Percentiles rank a stretch among this genome's conserved stretches.
Conservation (phyloP, 306 rosid genomes). For the Gillenia trifoliata region DNA sequence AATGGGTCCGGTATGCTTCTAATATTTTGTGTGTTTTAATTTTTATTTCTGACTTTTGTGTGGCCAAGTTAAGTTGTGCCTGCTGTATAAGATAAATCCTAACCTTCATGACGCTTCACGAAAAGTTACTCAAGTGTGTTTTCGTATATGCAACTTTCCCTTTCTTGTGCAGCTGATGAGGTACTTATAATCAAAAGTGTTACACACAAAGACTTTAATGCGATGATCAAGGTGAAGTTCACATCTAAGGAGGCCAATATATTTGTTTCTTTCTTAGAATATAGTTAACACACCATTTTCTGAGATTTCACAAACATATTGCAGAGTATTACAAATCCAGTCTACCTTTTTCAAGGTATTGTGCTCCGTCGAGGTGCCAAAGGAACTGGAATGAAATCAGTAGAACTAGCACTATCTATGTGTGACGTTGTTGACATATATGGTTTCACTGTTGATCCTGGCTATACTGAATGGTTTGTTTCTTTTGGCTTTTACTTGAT, state of each 20-base stretch:
- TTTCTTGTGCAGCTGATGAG: slow-evolving; percentile 60
- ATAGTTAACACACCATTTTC: background rate
- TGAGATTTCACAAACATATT: slow-evolving; percentile 8
- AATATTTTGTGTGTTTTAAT: background rate
- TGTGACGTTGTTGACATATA: slow-evolving; percentile 92
- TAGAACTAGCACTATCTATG: slow-evolving; percentile 95
- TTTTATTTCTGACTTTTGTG: background rate
- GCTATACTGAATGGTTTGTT: slow-evolving; percentile 99
- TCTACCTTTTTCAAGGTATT: slow-evolving; percentile 97
- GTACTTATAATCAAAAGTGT: slow-evolving; percentile 90
- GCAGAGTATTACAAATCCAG: slow-evolving; percentile 92
- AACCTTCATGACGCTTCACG: background rate
- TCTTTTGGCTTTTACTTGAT: slow-evolving; percentile 18
- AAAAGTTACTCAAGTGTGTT: background rate
- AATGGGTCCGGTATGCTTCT: slow-evolving; percentile 88
- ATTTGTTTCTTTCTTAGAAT: background rate
- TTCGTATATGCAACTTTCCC: slow-evolving; percentile 4
- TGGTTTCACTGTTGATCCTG: slow-evolving; percentile 98
- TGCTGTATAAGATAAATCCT: background rate
- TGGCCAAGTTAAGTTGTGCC: background rate
- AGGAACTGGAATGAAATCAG: slow-evolving; percentile 99
- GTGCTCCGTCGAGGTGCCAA: slow-evolving; percentile 99
- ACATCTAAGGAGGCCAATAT: background rate
- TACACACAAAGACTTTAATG: slow-evolving; percentile 77
- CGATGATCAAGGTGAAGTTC: slow-evolving; percentile 68